phyloP scores from a whole-genome alignment of 306 rosid genomes.

The Vigna unguiculata region DNA sequence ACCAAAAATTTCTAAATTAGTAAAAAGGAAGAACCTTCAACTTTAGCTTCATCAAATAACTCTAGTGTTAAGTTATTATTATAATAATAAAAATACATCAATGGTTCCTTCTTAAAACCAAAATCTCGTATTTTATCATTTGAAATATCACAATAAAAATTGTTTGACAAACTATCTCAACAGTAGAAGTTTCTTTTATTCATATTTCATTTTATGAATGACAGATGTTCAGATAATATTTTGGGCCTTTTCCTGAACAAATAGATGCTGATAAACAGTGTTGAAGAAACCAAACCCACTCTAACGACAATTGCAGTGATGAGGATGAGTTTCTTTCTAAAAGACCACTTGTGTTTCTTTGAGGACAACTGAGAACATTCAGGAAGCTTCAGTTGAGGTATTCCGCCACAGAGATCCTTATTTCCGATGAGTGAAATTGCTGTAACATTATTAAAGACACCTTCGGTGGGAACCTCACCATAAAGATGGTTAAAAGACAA shows the following conservation, averaged over 20 bases:
- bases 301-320: constrained; percentile 1
- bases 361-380: not conserved
- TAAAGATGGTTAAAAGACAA: constrained; percentile 50
- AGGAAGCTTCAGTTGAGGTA: constrained; percentile 36
- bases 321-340: not conserved
- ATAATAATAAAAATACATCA: no score
- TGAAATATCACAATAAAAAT: no score
- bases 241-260: not conserved
- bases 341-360: constrained; percentile 5
- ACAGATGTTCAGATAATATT: no score
- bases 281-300: not conserved
- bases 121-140: no score
- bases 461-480: constrained; percentile 51
- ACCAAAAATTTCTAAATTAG: no score
- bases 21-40: no score
- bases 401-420: constrained; percentile 51
- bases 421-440: constrained; percentile 37
- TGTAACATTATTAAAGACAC: constrained; percentile 43
- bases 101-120: no score
- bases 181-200: no score
- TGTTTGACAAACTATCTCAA: no score
- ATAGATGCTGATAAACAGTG: not conserved
- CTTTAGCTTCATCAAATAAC: no score
- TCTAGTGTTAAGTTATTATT: no score
- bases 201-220: no score